A percentile compares a stretch with the other conserved stretches of the same genome.
These are phyloP conservation scores for Microstroma glucosiphilum DNA, from an alignment of 1,284 basidiomycete genomes.

Conservation along the genomic window DNA sequence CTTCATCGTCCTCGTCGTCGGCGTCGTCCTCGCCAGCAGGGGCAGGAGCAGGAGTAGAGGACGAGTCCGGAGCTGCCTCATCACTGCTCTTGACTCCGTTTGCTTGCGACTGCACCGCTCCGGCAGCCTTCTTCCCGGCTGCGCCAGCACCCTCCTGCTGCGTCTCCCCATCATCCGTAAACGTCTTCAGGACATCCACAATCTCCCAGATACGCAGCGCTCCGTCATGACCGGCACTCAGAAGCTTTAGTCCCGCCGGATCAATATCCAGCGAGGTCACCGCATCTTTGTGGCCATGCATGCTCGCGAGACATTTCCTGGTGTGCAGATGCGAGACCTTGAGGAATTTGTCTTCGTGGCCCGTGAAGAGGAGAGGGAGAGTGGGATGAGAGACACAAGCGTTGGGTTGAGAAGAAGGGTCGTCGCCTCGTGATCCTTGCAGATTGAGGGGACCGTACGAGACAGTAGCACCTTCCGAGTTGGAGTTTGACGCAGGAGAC, in stretches of 20 bases:
- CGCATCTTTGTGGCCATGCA: constrained; percentile 82
- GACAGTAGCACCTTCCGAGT: neutral
- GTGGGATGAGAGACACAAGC: constrained; percentile 84
- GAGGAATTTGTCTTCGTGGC: constrained; percentile 88
- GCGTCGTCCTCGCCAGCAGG: neutral
- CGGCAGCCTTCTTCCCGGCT: neutral
- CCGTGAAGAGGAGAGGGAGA: constrained; percentile 77
- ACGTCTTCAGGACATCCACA: neutral
- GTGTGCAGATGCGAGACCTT: constrained; percentile 77
- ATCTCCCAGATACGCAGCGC: constrained; percentile 87
- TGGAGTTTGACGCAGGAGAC: constrained; percentile 53
- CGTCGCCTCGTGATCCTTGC: constrained; percentile 50
- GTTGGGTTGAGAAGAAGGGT: constrained; percentile 72
- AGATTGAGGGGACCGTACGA: too few relatives aligned
- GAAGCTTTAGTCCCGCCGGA: constrained; percentile 73
- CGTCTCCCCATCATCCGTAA: constrained; percentile 10
- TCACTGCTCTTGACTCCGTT: neutral
- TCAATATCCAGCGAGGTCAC: constrained; percentile 87
- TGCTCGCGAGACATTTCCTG: constrained; percentile 76
- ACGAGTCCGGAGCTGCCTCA: neutral
- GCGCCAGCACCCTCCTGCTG: neutral
- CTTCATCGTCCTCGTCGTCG: constrained; percentile 21
- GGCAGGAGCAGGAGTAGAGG: neutral
- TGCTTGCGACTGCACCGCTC: too few relatives aligned
- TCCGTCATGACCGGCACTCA: constrained; percentile 87